phyloP scores from a whole-genome alignment of 2,329 filamentous ascomycete species.

The Ascochyta fabae region DNA sequence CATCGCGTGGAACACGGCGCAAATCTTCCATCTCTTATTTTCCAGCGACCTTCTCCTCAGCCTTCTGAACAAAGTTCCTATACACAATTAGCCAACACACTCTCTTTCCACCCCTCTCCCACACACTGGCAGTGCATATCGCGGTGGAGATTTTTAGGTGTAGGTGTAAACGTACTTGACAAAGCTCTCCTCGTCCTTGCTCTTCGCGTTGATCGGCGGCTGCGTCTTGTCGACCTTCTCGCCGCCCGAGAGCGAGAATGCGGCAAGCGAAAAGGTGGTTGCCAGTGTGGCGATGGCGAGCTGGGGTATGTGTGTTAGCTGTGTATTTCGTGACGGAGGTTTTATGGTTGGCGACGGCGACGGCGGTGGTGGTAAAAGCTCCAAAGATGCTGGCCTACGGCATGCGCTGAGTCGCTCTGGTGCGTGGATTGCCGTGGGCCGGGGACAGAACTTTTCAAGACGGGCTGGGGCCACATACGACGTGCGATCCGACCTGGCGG shows the following conservation, averaged over 20 bases:
- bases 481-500: slow-evolving; percentile 62
- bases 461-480: slow-evolving; percentile 50
- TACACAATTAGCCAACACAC: background rate
- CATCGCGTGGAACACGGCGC: no score
- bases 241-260: slow-evolving; percentile 46
- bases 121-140: no score
- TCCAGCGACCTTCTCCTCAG: slow-evolving; percentile 38
- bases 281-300: slow-evolving; percentile 64
- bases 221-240: slow-evolving; percentile 50
- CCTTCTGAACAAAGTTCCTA: slow-evolving; percentile 50
- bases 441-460: slow-evolving; percentile 21
- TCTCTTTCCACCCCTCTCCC: no score
- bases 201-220: slow-evolving; percentile 68
- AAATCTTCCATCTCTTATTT: slow-evolving; percentile 21
- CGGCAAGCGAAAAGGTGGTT: slow-evolving; percentile 45
- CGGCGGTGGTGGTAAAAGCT: no score
- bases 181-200: slow-evolving; percentile 72
- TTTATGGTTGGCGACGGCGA: no score
- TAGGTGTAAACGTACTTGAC: slow-evolving; percentile 62
- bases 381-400: no score
- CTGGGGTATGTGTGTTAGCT: slow-evolving; percentile 44
- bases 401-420: background rate
- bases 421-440: no score
- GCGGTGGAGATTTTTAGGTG: no score
- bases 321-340: no score